Evolutionary conservation across 1,284 basidiomycete species (phyloP), one percentile per base, ranked within the genome.

Genomic region (Melanopsichium pennsylvanicum): DNA sequence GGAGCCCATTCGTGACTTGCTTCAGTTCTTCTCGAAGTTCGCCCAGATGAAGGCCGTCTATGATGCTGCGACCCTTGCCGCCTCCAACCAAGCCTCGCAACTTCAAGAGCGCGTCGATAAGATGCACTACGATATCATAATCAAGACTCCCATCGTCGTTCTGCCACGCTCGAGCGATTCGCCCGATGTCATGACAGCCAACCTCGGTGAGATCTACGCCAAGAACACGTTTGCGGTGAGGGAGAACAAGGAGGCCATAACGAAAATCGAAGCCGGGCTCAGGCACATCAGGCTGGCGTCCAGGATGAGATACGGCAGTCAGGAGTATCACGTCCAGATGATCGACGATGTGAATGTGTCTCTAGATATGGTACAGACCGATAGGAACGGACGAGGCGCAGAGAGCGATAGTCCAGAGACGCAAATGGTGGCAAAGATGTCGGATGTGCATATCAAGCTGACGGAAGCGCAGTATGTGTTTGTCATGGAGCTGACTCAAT

Each of bases 111-210:
- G 73, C 18, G 79, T 75, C n/a, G 76, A 76, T 16, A 86, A 88
- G 56, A 93, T 98, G 90, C 88, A 91, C 79, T 97, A 95, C 83
- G 88, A 95, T 63, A 82, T 98, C 23, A 87, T 89, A 32, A 85
- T 98, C 80, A 92, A 93, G 83, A 91, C 94, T 0, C 96, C 96
- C 0, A 97, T 99, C 71, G 83, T 98, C 35, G 85, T 97, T 18
- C 88, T 98, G 72, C 95, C 96, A 5, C 86, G 88, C 11, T 86
- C 91, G 74, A 85, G 89, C 4, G 81, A 85, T 15, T 88, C 89
- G 6, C 83, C 83, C 2, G 91, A 97, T 80, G 84, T 86, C 25
- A 84, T 98, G 42, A 86, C 89, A 4, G 86, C 96, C 82, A 87
- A 90, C 46, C 86, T 98, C 0, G 96, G 96, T 55, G 92, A 97